These are phyloP conservation scores for Pseudogymnoascus sp. DNA, from an alignment of 2,329 filamentous ascomycete genomes.

Conservation along the genomic window DNA sequence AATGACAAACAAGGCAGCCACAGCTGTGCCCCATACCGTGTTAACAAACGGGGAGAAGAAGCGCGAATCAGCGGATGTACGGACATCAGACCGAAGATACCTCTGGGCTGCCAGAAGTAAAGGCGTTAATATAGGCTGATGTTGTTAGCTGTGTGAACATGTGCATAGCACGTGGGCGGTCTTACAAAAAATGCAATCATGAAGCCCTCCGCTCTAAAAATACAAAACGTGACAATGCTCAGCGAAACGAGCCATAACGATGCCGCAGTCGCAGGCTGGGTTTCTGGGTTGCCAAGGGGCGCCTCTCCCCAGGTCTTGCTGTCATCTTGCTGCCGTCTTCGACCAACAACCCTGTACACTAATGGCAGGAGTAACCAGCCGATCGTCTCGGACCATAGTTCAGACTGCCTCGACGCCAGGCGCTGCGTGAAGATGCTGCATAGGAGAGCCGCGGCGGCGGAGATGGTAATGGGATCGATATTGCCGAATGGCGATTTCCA, in stretches of 20 bases:
- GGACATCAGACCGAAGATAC: conserved; percentile 16
- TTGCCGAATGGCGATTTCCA: background rate
- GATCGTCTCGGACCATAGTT: conserved; percentile 30
- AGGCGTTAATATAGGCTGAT: conserved; percentile 30
- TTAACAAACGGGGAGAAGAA: conserved; percentile 17
- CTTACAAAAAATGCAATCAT: conserved; percentile 12
- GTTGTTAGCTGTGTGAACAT: background rate
- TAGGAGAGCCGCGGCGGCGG: conserved; percentile 23
- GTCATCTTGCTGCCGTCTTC: background rate
- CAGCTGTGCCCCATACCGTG: conserved; percentile 21
- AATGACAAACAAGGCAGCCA: conserved; percentile 23
- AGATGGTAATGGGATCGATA: conserved; percentile 14
- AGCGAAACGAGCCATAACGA: conserved; percentile 17
- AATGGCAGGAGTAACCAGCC: conserved; percentile 29
- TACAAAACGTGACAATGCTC: conserved; percentile 18
- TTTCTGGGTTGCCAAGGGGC: background rate
- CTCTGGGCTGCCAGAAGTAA: conserved; percentile 26
- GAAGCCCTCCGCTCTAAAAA: conserved; percentile 22
- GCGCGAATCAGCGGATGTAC: conserved; percentile 11
- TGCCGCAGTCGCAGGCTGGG: background rate
- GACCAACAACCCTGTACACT: conserved; percentile 16
- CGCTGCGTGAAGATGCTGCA: conserved; percentile 23
- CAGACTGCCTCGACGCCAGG: conserved; percentile 20
- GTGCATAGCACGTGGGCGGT: background rate
- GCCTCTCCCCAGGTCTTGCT: background rate